A percentile compares a stretch with the other conserved stretches of the same genome.
These are phyloP conservation scores for Scedosporium apiospermum DNA, from an alignment of 2,329 filamentous ascomycete genomes.

Conservation along the genomic window DNA sequence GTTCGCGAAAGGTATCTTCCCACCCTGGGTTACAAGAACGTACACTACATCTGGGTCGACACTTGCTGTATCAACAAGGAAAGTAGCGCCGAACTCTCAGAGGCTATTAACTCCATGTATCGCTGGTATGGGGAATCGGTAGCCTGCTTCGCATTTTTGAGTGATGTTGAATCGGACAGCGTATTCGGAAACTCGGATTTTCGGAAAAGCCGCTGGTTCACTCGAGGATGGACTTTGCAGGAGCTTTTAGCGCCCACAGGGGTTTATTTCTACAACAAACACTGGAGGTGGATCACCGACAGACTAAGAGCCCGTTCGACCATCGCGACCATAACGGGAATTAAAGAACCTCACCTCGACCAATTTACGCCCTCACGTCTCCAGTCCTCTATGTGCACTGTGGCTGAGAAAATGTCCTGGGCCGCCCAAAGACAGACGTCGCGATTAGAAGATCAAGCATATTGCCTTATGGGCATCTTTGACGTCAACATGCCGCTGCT, in stretches of 20 bases:
- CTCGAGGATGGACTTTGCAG: conserved; percentile 40
- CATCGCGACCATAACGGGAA: conserved; percentile 11
- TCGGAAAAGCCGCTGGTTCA: conserved; percentile 10
- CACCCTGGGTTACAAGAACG: no score
- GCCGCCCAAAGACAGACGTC: conserved; percentile 13
- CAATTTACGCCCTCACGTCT: background rate
- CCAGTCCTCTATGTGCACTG: conserved; percentile 5
- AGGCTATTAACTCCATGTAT: no score
- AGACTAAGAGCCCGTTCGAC: conserved; percentile 10
- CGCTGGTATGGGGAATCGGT: conserved; percentile 15
- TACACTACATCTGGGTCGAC: conserved; percentile 17
- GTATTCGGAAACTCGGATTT: background rate
- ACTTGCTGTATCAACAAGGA: conserved; percentile 19
- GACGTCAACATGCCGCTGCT: conserved; percentile 16
- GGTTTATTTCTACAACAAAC: conserved; percentile 18
- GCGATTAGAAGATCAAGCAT: conserved; percentile 14
- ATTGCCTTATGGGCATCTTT: conserved; percentile 15
- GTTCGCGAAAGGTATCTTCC: no score
- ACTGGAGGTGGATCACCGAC: conserved; percentile 17
- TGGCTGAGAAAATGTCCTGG: conserved; percentile 15
- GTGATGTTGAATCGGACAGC: conserved; percentile 11
- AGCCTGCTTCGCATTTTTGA: conserved; percentile 16
- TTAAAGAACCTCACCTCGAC: conserved; percentile 10
- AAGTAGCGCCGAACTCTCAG: conserved; percentile 15
- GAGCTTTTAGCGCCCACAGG: conserved; percentile 46